Evolutionary conservation across 2,329 filamentous ascomycete genomes (phyloP), one percentile per base, ranked within the genome.

Genomic region (Aspergillus sp.): DNA sequence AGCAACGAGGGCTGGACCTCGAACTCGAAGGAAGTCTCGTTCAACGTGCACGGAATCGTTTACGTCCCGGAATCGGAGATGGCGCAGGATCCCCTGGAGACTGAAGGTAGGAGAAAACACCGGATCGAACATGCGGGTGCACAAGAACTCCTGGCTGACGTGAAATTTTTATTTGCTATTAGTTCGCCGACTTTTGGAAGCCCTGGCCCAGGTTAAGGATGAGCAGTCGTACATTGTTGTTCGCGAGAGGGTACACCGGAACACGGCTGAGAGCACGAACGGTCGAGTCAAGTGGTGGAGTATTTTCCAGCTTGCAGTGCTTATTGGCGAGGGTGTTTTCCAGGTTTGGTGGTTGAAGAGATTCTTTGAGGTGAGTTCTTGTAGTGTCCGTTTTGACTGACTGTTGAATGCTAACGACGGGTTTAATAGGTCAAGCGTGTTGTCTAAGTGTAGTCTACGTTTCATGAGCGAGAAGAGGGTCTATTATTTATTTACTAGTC

Each of bases 331-430:
- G 81, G 95, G 92, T 60, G 81, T 97, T 65, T 99, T 99, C 83
- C 95, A 99, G 81, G 93, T 99, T 65, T 99, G 95, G 93, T 99
- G 95, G 93, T 79, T 99, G 75, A 95, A 96, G 81, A 86, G 95
- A 73, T 99, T 99, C 84, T 97, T 97, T 73, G 93, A 97, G 87
- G 86, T 88, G 62, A 77, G 64, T 66, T 60, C 39, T 4, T 9
- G 24, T 15, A 24, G 9, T 24, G 30, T 34, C 17, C 15, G 17
- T 46, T 2, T 11, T 13, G 3, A 8, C 44, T 13, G n/a, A n/a
- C 24, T 7, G n/a, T 17, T n/a, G 13, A 20, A 39, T 30, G n/a
- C 51, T 61, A 37, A 61, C 42, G 13, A 8, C 6, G 17, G 5
- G 13, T 9, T 30, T 22, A 8, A 44, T 37, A 79, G 77, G 77